Conservation (phyloP, 1,284 basidiomycete genomes). For the Rhodotorula sp. region DNA sequence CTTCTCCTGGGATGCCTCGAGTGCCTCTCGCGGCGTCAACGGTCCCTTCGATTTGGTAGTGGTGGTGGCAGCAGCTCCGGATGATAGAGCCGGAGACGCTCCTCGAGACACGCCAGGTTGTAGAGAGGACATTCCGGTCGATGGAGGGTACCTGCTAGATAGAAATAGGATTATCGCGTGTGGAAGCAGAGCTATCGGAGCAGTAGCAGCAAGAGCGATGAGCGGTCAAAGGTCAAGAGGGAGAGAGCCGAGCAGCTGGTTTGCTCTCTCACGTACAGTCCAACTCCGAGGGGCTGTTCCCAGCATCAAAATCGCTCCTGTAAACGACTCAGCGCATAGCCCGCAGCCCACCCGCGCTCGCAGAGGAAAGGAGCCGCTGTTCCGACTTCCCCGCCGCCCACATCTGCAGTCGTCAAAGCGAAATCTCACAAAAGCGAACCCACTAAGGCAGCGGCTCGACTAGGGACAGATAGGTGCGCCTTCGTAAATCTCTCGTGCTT, state of each 20-base stretch:
- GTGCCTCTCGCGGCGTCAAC: slow-evolving; percentile 51
- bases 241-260: neutral
- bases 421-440: no score
- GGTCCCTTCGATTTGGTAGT: neutral
- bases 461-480: no score
- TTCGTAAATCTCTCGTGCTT: no score
- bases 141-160: neutral
- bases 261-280: neutral
- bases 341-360: no score
- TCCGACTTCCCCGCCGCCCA: neutral
- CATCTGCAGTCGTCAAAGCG: neutral
- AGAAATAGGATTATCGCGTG: neutral
- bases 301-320: no score
- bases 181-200: neutral
- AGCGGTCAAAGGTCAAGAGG: neutral
- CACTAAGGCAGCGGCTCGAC: no score
- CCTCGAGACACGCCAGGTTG: neutral
- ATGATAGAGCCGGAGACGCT: neutral
- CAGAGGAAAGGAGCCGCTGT: no score
- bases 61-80: neutral
- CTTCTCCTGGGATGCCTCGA: slow-evolving; percentile 80
- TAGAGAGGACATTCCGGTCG: neutral
- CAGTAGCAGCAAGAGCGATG: neutral
- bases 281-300: no score
- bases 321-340: no score